Conservation (phyloP, 2,329 filamentous ascomycete species). For the Penicillium psychrosexuale region DNA sequence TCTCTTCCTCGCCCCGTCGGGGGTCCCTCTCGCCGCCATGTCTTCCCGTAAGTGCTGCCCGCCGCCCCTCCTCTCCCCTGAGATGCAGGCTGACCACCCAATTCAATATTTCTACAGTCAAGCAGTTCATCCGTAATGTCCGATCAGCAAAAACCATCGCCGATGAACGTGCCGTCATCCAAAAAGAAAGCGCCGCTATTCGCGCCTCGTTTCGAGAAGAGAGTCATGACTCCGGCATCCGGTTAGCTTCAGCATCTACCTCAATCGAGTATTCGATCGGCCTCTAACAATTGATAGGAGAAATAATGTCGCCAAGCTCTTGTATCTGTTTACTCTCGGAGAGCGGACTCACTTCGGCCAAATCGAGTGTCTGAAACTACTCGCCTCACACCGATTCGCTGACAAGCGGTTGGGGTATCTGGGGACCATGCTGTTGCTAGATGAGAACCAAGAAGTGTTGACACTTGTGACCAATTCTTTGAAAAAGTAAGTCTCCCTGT, state of each 20-base stretch:
- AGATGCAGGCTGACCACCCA: constrained; percentile 16
- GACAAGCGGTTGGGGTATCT: constrained; percentile 96
- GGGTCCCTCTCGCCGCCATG: constrained; percentile 53
- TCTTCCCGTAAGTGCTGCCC: constrained; percentile 52
- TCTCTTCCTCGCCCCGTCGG: constrained; percentile 35
- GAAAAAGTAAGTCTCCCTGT: constrained; percentile 68
- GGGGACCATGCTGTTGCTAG: constrained; percentile 90
- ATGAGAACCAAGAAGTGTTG: constrained; percentile 97
- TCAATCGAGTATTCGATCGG: background rate
- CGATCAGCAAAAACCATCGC: constrained; percentile 98
- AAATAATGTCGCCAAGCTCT: constrained; percentile 97
- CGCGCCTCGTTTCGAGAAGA: constrained; percentile 97
- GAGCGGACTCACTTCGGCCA: constrained; percentile 98
- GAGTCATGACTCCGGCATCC: constrained; percentile 83
- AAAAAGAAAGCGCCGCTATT: constrained; percentile 98
- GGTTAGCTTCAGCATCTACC: constrained; percentile 55
- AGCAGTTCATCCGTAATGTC: constrained; percentile 99
- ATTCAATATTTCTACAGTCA: constrained; percentile 59
- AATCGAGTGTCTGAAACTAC: constrained; percentile 96
- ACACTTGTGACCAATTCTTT: constrained; percentile 96
- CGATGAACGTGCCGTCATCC: constrained; percentile 95
- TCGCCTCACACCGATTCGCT: constrained; percentile 94
- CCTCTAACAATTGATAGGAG: constrained; percentile 57
- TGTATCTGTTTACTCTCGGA: constrained; percentile 96
- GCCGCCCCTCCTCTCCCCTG: constrained; percentile 29